Conservation (phyloP, 2,329 filamentous ascomycete species). For the Aspergillus tanneri region DNA sequence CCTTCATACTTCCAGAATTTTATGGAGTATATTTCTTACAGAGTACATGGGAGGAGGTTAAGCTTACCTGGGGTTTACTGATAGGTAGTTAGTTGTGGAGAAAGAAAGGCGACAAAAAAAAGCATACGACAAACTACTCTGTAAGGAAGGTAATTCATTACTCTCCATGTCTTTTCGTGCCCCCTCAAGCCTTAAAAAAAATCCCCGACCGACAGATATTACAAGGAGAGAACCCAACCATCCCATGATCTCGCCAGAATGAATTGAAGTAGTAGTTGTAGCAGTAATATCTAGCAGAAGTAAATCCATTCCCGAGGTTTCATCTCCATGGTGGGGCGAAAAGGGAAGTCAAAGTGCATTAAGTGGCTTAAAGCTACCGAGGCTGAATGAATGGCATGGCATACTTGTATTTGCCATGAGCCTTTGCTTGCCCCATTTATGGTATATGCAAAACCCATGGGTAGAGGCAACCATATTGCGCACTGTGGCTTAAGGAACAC, state of each 20-base stretch:
- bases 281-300: background rate
- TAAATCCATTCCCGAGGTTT: background rate
- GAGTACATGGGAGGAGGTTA: background rate
- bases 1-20: background rate
- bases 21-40: background rate
- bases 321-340: slow-evolving; percentile 1
- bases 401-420: too few relatives aligned
- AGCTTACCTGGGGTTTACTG: too few relatives aligned
- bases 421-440: too few relatives aligned
- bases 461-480: background rate
- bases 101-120: background rate
- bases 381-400: too few relatives aligned
- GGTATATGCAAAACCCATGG: too few relatives aligned
- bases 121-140: too few relatives aligned
- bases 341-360: too few relatives aligned
- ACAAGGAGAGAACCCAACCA: background rate
- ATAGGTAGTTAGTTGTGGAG: background rate
- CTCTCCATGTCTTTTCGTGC: background rate
- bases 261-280: too few relatives aligned
- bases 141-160: too few relatives aligned
- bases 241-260: slow-evolving; percentile 7
- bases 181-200: background rate
- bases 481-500: background rate
- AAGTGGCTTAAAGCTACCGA: too few relatives aligned
- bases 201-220: background rate